Evolutionary conservation across 441 rosid genomes (phyloP).

Genomic region (Adansonia madagascariensis): DNA sequence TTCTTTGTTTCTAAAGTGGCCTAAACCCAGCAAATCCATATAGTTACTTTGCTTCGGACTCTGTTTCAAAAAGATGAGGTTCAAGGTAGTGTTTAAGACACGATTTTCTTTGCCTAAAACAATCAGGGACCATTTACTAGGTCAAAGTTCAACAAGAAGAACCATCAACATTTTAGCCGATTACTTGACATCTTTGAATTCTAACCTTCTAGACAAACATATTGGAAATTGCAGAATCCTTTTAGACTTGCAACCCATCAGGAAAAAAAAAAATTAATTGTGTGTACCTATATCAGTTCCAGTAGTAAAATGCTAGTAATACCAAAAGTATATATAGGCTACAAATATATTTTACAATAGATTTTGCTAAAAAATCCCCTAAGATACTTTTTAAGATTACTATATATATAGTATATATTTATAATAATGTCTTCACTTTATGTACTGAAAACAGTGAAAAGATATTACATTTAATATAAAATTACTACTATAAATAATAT

Average conservation of each 20-base stretch:
- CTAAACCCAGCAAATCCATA: too few species aligned
- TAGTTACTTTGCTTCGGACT: neutral
- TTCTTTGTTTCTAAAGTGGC: neutral
- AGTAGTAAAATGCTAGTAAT: too few species aligned
- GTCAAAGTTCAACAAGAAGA: neutral
- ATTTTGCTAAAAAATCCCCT: too few species aligned
- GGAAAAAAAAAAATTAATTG: too few species aligned
- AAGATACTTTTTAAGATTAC: too few species aligned
- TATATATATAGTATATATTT: too few species aligned
- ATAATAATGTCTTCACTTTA: too few species aligned
- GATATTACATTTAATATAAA: too few species aligned
- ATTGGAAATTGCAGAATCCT: neutral
- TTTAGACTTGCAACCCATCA: neutral
- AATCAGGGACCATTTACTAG: neutral
- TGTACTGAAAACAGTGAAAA: too few species aligned
- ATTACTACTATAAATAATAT: too few species aligned
- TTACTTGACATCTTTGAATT: neutral
- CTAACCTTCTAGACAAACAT: neutral
- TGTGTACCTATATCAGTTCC: neutral
- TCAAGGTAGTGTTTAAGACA: neutral
- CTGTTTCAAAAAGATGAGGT: neutral
- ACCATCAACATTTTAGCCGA: neutral
- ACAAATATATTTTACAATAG: too few species aligned
- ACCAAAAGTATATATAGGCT: too few species aligned
- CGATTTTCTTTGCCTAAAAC: constrained; percentile 13